Conservation (phyloP, 345 rosid genomes). For the Populus nigra region DNA sequence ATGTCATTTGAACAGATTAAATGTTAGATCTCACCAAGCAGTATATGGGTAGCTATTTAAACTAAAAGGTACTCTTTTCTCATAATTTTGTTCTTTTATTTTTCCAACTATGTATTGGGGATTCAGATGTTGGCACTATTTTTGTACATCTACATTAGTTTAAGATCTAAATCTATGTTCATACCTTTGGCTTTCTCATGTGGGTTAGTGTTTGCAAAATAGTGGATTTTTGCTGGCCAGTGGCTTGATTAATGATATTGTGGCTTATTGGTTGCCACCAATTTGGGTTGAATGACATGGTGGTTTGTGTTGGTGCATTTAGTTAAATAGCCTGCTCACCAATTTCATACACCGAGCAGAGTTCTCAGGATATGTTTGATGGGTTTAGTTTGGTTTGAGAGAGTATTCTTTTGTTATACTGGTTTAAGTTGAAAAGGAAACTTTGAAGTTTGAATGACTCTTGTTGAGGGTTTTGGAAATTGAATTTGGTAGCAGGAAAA, state of each 20-base stretch:
- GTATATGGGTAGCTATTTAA: neutral
- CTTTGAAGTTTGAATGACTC: neutral
- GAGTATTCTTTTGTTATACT: neutral
- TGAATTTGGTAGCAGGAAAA: neutral
- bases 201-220: neutral
- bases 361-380: neutral
- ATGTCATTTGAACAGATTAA: neutral
- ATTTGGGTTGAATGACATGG: neutral
- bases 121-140: neutral
- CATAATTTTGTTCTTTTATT: neutral
- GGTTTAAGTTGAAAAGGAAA: neutral
- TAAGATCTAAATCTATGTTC: neutral
- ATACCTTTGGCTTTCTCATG: neutral
- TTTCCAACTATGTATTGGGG: neutral
- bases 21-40: neutral
- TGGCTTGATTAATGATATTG: neutral
- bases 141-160: neutral
- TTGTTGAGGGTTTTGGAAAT: neutral
- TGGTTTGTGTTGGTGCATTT: neutral
- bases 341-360: neutral
- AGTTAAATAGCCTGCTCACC: neutral
- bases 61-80: neutral
- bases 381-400: constrained; percentile 2
- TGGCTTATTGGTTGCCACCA: neutral
- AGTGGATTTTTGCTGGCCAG: neutral